Evolutionary conservation across 768 basidiomycete genomes (phyloP), one percentile per base, ranked within the genome.

Genomic region (Mycena alexandri): DNA sequence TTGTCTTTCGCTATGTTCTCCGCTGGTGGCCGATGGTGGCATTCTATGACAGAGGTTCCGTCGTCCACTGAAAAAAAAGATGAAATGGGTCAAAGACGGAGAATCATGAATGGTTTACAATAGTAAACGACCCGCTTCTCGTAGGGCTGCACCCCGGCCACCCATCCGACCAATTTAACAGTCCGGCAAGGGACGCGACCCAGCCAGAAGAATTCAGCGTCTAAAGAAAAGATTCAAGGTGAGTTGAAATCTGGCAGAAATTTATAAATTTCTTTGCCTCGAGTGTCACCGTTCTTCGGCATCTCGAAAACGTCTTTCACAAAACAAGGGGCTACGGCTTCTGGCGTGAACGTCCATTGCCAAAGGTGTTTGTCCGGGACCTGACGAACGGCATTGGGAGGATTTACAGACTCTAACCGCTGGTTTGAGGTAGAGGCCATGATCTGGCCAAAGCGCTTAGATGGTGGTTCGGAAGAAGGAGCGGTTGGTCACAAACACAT

Each of bases 11-110:
- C 61, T 0, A 72, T 72, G n/a, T 57, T 58, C 12, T 75, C 74
- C 24, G 76, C 69, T 7, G 77, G 75, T 46, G 80, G 79, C 24
- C 79, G 81, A 73, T 87, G 84, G 3, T 80, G 73, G 72, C 93
- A 94, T 51, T 94, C 92, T 25, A 94, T 82, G 5, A 90, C 88
- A 33, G 81, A 88, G 2, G 92, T 91, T 7, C 92, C 91, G 71
- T 94, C 93, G 73, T 94, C 93, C 65, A 94, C 91, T 94, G 57
- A 11, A 61, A 36, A 46, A 44, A 53, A n/a, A n/a, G 12, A 34
- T 63, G 38, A 63, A 29, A 56, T 19, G 16, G 44, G 42, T 29
- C 11, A 36, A 65, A 22, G 43, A 38, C 2, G 8, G 44, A 36
- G 21, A 33, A 58, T 19, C 4, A 44, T 6, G 59, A 24, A 62